Percentiles rank a stretch among this genome's conserved stretches.
These are phyloP conservation scores for Paraphoma sp. DNA, from an alignment of 2,329 filamentous ascomycete species.

Conservation along the genomic window DNA sequence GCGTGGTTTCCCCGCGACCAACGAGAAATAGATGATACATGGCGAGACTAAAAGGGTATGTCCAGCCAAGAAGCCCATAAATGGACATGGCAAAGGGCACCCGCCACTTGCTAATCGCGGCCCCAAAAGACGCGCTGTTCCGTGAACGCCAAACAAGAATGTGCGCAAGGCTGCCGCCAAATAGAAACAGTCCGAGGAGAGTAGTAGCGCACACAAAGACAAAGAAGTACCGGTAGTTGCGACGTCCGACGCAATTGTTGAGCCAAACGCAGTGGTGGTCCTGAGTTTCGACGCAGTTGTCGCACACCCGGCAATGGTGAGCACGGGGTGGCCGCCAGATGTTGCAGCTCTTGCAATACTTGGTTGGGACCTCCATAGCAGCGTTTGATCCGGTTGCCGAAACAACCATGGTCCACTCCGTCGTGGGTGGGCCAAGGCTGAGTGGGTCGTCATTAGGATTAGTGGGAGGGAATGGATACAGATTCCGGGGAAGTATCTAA, in stretches of 20 bases:
- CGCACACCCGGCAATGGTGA: slow-evolving; percentile 95
- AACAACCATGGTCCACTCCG: slow-evolving; percentile 92
- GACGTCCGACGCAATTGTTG: slow-evolving; percentile 95
- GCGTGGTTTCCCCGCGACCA: slow-evolving; percentile 88
- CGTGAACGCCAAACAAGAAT: slow-evolving; percentile 73
- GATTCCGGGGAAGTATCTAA: slow-evolving; percentile 88
- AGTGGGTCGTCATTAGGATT: slow-evolving; percentile 82
- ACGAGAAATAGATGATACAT: slow-evolving; percentile 92
- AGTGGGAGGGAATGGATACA: slow-evolving; percentile 83
- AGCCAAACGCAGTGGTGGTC: slow-evolving; percentile 99
- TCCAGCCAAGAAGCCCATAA: slow-evolving; percentile 74
- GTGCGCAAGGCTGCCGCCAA: slow-evolving; percentile 81
- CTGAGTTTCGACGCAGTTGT: slow-evolving; percentile 96
- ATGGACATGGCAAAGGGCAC: slow-evolving; percentile 89
- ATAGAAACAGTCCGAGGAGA: slow-evolving; percentile 75
- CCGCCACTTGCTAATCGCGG: slow-evolving; percentile 72
- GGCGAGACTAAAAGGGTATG: slow-evolving; percentile 84
- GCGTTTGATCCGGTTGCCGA: slow-evolving; percentile 75
- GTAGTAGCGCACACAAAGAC: slow-evolving; percentile 84
- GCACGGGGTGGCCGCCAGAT: slow-evolving; percentile 96
- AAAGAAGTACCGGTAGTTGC: slow-evolving; percentile 99
- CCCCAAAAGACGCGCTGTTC: slow-evolving; percentile 70
- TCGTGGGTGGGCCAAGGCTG: slow-evolving; percentile 81
- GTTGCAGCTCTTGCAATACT: slow-evolving; percentile 97
- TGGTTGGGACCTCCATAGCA: slow-evolving; percentile 97